Percentiles rank a stretch among this genome's conserved stretches.
Evolutionary conservation across 2,329 filamentous ascomycete genomes (phyloP).

Genomic region (Alternaria novae-zelandiae): DNA sequence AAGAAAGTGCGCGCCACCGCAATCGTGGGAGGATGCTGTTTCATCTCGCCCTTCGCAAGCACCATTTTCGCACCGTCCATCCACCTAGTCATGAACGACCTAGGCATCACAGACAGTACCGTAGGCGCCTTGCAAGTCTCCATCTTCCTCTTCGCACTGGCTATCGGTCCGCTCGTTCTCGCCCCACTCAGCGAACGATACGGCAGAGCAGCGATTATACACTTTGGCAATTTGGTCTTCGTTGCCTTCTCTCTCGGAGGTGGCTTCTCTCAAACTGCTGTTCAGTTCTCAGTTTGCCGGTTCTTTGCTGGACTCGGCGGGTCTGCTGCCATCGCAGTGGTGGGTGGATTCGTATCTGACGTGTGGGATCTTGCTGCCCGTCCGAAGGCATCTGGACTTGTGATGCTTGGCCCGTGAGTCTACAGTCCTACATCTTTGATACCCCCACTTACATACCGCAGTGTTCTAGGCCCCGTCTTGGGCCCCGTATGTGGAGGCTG

Average conservation of each 20-base stretch:
- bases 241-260: constrained; percentile 32
- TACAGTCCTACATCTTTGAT: too few relatives aligned
- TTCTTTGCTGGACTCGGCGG: neutral
- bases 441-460: too few relatives aligned
- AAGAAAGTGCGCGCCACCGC: constrained; percentile 14
- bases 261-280: constrained; percentile 9
- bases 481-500: constrained; percentile 21
- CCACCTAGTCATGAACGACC: constrained; percentile 20
- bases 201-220: constrained; percentile 30
- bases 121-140: constrained; percentile 32
- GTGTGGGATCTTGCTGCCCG: constrained; percentile 45
- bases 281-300: neutral
- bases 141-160: constrained; percentile 41
- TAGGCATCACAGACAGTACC: constrained; percentile 26
- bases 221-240: constrained; percentile 30
- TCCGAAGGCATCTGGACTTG: constrained; percentile 18
- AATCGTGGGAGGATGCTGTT: constrained; percentile 10
- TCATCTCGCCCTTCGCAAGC: constrained; percentile 17
- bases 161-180: constrained; percentile 38
- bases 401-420: constrained; percentile 15
- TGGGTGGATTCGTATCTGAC: constrained; percentile 52
- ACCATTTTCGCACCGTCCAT: constrained; percentile 40
- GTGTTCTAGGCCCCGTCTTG: constrained; percentile 18
- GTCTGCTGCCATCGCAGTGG: constrained; percentile 21
- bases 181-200: constrained; percentile 37